Evolutionary conservation across 371 early-diverging fungal genomes (phyloP), one percentile per base, ranked within the genome.

Genomic region (Lichtheimia ramosa): DNA sequence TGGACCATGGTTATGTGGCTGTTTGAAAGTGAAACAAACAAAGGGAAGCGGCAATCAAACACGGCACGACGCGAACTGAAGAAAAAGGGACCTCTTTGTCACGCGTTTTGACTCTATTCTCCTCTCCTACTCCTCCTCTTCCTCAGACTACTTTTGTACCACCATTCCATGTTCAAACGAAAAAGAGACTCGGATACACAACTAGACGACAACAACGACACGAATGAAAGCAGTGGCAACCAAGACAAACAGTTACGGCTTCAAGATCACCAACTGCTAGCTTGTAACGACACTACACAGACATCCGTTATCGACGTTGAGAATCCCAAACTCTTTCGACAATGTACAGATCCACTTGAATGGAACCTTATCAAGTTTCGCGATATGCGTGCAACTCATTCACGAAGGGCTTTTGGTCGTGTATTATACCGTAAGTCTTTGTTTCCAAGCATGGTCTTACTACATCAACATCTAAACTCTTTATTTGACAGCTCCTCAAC

Each of bases 1-100:
- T 70, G 62, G 13, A 71, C 74, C 77, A 77, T 77, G 48, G 23
- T 43, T 18, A 10, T 18, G 46, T 21, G 46, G 46, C 5, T 7
- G 46, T 21, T 18, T 6, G 25, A 15, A 24, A 15, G 51, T 20
- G 51, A 51, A 20, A 51, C 20, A 20, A 20, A 51, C 25, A 25
- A 25, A 6, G 25, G 25, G 20, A 18, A 18, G 25, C 18, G 15
- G 18, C 14, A 28, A 54, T 24, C 34, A 34, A 34, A 34, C 34
- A 34, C 34, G 34, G 34, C 34, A 34, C 34, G 34, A 34, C 34
- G 34, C 34, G 34, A 34, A 10, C 10, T 34, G 27, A 34, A 34
- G 34, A 8, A 34, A 34, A 34, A 34, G 34, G 34, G 6, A 34
- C 34, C 34, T 34, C 34, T 34, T 34, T 34, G 34, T 34, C 34